Conservation (phyloP, 352 stramenopile genomes). For the Phytophthora meadii region DNA sequence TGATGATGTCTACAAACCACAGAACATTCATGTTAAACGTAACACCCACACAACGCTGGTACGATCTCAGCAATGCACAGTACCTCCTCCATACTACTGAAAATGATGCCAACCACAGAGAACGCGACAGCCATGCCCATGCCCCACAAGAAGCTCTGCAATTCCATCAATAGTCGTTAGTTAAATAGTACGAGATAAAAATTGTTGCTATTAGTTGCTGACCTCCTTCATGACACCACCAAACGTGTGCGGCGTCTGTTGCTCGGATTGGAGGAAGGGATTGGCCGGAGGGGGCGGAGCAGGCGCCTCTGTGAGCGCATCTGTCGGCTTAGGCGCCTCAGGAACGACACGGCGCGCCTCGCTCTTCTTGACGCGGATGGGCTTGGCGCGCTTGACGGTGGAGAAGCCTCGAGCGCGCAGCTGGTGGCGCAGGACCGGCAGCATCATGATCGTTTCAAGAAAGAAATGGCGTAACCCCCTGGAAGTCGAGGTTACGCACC, state of each 20-base stretch:
- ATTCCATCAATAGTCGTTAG: slow-evolving; percentile 1
- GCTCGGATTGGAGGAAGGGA: slow-evolving; percentile 44
- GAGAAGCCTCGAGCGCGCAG: slow-evolving; percentile 44
- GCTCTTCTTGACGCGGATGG: slow-evolving; percentile 78
- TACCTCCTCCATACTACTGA: slow-evolving; percentile 76
- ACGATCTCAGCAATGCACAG: background rate
- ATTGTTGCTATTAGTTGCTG: background rate
- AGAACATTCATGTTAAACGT: background rate
- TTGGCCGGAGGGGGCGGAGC: slow-evolving; percentile 29
- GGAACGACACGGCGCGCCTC: slow-evolving; percentile 64
- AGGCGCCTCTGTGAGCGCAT: slow-evolving; percentile 52
- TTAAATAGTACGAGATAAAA: background rate
- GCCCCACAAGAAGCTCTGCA: slow-evolving; percentile 81
- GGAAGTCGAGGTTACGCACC: background rate
- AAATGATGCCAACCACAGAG: slow-evolving; percentile 70
- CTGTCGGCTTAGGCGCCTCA: slow-evolving; percentile 46
- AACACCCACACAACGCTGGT: slow-evolving; percentile 4
- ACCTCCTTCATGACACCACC: slow-evolving; percentile 75
- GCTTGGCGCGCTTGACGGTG: slow-evolving; percentile 56
- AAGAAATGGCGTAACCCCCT: background rate
- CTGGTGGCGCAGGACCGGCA: slow-evolving; percentile 13
- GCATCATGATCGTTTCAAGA: background rate
- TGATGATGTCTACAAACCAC: slow-evolving; percentile 19
- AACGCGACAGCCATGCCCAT: slow-evolving; percentile 83
- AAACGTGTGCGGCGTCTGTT: slow-evolving; percentile 63